A percentile compares a stretch with the other conserved stretches of the same genome.
phyloP scores from a whole-genome alignment of 1,139 yeast genomes.

The Kodamaea derodonti region DNA sequence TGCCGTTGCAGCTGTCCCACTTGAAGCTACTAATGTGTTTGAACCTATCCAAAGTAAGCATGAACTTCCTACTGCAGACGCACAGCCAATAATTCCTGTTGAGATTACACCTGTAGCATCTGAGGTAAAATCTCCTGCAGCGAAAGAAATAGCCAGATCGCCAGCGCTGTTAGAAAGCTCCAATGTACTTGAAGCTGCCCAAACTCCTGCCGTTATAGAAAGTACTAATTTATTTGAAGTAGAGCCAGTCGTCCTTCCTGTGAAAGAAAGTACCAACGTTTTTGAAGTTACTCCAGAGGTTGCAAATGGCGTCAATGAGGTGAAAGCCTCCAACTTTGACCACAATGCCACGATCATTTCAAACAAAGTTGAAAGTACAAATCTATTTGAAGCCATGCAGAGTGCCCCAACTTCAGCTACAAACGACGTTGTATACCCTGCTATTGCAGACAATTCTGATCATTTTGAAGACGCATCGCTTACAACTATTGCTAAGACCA shows the following conservation, averaged over 20 bases:
- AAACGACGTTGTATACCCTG: background rate
- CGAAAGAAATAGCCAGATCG: too few relatives aligned
- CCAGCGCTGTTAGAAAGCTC: too few relatives aligned
- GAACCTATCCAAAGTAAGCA: too few relatives aligned
- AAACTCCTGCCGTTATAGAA: background rate
- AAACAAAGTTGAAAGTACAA: background rate
- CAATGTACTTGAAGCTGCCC: too few relatives aligned
- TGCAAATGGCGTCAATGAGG: background rate
- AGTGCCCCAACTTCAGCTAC: background rate
- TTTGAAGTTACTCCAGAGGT: background rate
- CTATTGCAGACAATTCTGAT: background rate
- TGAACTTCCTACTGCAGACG: too few relatives aligned
- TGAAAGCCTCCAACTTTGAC: background rate
- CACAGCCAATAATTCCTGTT: too few relatives aligned
- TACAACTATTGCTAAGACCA: background rate
- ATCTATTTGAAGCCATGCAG: background rate
- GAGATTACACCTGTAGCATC: too few relatives aligned
- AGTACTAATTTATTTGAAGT: background rate
- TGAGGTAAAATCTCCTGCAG: too few relatives aligned
- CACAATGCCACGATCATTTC: background rate
- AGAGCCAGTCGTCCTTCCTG: too few relatives aligned
- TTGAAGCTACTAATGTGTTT: too few relatives aligned
- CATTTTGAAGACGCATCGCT: background rate
- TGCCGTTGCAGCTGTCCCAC: too few relatives aligned
- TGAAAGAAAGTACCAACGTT: slow-evolving; percentile 2